phyloP scores from a whole-genome alignment of 2,329 filamentous ascomycete species.

The Trichoderma polysporum region DNA sequence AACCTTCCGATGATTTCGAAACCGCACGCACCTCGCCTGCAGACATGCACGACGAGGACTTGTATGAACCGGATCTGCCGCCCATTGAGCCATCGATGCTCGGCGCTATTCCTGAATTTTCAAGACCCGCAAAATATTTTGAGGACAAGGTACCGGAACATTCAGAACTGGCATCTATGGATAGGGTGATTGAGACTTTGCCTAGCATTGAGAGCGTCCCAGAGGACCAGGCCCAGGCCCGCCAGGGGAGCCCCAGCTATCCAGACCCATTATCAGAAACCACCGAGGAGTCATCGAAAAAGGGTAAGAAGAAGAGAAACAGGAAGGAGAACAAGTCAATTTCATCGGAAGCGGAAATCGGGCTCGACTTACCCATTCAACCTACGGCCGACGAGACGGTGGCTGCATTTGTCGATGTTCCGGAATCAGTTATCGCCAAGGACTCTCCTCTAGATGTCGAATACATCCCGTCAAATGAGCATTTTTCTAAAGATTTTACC shows the following conservation, averaged over 20 bases:
- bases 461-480: not conserved
- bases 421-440: not conserved
- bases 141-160: constrained; percentile 20
- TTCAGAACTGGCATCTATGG: constrained; percentile 6
- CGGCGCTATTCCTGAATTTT: constrained; percentile 18
- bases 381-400: not conserved
- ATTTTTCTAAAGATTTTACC: not conserved
- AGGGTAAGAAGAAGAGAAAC: constrained; percentile 25
- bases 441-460: not conserved
- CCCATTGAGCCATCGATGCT: constrained; percentile 11
- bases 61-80: not conserved
- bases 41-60: constrained; percentile 19
- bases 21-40: constrained; percentile 20
- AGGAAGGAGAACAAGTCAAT: constrained; percentile 22
- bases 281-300: constrained; percentile 21
- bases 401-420: not conserved
- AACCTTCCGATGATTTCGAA: constrained; percentile 35
- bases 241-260: constrained; percentile 1
- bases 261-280: constrained; percentile 14
- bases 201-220: constrained; percentile 22
- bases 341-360: constrained; percentile 4
- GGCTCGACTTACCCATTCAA: not conserved
- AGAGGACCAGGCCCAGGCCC: constrained; percentile 3
- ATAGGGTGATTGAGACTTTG: constrained; percentile 20
- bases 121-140: constrained; percentile 17